Percentiles rank a stretch among this genome's conserved stretches.
Conservation (phyloP, 805 yeast species). For the Ogataea philodendri region DNA sequence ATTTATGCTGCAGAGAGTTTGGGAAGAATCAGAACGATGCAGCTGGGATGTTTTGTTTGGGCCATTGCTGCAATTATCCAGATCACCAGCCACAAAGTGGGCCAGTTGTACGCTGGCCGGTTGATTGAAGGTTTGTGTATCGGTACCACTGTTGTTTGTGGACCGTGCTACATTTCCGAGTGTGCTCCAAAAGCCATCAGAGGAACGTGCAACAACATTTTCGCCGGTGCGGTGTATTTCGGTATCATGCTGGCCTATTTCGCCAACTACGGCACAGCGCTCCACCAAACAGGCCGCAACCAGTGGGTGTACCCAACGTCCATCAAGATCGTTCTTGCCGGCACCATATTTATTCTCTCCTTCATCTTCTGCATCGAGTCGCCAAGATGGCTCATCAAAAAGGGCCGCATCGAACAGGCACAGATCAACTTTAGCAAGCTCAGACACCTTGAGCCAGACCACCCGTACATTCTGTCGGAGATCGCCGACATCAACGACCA, state of each 20-base stretch:
- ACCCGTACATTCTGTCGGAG: conserved; percentile 50
- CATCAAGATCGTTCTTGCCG: conserved; percentile 47
- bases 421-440: conserved; percentile 39
- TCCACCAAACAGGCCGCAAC: conserved; percentile 36
- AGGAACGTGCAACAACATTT: conserved; percentile 51
- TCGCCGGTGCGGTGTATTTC: conserved; percentile 57
- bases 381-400: conserved; percentile 52
- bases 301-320: conserved; percentile 57
- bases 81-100: conserved; percentile 43
- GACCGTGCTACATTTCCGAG: conserved; percentile 55
- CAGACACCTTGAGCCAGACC: conserved; percentile 44
- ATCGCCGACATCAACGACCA: conserved; percentile 51
- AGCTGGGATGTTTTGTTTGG: conserved; percentile 43
- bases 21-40: conserved; percentile 51
- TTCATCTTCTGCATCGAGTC: conserved; percentile 44
- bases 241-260: conserved; percentile 52
- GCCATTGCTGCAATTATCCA: conserved; percentile 47
- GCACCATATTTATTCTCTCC: conserved; percentile 42
- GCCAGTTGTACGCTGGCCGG: conserved; percentile 56
- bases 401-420: conserved; percentile 41
- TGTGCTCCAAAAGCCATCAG: conserved; percentile 51
- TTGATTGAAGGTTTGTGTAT: conserved; percentile 51
- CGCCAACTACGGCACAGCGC: conserved; percentile 50
- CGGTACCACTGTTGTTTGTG: conserved; percentile 57
- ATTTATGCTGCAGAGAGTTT: conserved; percentile 47